Percentiles rank a stretch among this genome's conserved stretches.
These are phyloP conservation scores for Coniella vitis DNA, from an alignment of 2,329 filamentous ascomycete species.

Conservation along the genomic window DNA sequence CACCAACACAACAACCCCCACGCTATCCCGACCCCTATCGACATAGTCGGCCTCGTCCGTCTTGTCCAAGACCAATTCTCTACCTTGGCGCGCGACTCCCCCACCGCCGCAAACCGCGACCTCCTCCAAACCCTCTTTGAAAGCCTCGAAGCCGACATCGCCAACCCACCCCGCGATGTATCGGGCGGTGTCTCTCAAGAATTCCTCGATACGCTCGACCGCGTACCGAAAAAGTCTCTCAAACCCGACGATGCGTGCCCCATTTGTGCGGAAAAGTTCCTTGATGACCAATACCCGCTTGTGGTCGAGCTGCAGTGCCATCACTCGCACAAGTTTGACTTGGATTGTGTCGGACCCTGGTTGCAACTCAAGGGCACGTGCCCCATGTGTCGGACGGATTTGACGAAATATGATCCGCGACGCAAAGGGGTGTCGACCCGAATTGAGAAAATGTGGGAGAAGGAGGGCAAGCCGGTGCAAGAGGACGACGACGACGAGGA, in stretches of 20 bases:
- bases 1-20: conserved; percentile 44
- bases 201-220: conserved; percentile 53
- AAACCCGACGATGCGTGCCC: conserved; percentile 48
- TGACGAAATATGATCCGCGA: conserved; percentile 35
- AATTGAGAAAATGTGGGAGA: conserved; percentile 30
- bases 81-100: conserved; percentile 42
- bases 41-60: conserved; percentile 49
- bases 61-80: conserved; percentile 54
- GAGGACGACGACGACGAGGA: conserved; percentile 50
- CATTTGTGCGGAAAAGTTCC: conserved; percentile 55
- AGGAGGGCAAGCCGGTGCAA: conserved; percentile 37
- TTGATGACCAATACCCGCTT: conserved; percentile 55
- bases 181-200: conserved; percentile 47
- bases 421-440: conserved; percentile 7
- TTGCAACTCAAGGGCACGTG: conserved; percentile 57
- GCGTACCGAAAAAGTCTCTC: conserved; percentile 46
- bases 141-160: conserved; percentile 43
- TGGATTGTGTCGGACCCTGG: conserved; percentile 64
- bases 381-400: conserved; percentile 55
- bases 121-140: conserved; percentile 45
- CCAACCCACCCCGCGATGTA: conserved; percentile 43
- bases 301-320: conserved; percentile 60
- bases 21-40: conserved; percentile 53
- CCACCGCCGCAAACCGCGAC: conserved; percentile 38
- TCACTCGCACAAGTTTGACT: conserved; percentile 48